Percentiles rank a stretch among this genome's conserved stretches.
Evolutionary conservation across 345 rosid genomes (phyloP).

Genomic region (Erysimum cheiranthoides): DNA sequence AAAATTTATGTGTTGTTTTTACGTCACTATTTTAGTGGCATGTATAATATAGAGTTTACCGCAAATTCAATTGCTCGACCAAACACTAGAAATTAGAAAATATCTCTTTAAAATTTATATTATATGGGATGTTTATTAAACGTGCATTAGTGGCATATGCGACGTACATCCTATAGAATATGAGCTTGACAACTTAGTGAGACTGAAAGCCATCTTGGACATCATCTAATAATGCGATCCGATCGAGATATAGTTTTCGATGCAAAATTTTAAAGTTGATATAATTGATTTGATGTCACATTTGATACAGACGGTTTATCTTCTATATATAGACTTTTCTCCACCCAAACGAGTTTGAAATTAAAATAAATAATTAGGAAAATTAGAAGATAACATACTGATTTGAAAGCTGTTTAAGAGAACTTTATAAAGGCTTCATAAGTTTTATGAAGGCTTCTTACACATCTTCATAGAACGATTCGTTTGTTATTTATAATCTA

Average conservation of each 20-base stretch:
- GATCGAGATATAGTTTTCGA: neutral
- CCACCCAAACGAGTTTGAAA: neutral
- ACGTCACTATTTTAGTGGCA: neutral
- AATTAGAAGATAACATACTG: neutral
- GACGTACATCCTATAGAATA: constrained; percentile 11
- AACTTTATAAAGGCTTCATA: neutral
- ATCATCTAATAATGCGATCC: neutral
- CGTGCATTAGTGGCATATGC: constrained; percentile 17
- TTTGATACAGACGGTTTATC: neutral
- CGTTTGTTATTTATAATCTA: neutral
- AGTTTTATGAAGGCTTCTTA: constrained; percentile 4
- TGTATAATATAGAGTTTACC: neutral
- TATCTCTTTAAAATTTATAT: neutral
- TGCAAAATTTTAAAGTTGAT: too few species aligned
- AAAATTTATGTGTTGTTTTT: constrained; percentile 5
- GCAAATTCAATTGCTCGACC: neutral
- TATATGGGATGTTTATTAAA: neutral
- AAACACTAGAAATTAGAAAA: neutral
- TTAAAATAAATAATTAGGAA: neutral
- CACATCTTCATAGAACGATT: neutral
- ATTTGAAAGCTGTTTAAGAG: neutral
- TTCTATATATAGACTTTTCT: neutral
- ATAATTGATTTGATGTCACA: neutral
- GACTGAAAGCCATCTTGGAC: constrained; percentile 1
- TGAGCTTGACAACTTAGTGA: constrained; percentile 17